A percentile compares a stretch with the other conserved stretches of the same genome.
These are phyloP conservation scores for Chlorophyllum brunneum DNA, from an alignment of 768 basidiomycete genomes.

Conservation along the genomic window DNA sequence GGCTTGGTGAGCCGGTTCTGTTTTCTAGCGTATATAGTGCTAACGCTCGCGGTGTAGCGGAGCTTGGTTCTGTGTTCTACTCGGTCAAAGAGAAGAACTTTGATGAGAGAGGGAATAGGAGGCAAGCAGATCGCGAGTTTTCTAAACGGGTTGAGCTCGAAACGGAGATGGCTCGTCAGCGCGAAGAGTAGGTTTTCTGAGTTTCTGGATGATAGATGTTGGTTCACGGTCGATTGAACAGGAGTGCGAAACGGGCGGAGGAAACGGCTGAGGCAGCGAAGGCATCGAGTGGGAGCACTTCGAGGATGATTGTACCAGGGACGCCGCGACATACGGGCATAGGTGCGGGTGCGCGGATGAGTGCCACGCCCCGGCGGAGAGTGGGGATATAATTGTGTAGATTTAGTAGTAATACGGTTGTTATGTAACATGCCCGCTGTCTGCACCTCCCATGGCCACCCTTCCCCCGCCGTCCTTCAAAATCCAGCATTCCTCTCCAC, in stretches of 20 bases:
- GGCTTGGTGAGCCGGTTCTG: slow-evolving; percentile 67
- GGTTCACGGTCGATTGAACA: neutral
- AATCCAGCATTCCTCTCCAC: slow-evolving; percentile 46
- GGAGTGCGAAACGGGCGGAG: slow-evolving; percentile 48
- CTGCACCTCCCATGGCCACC: slow-evolving; percentile 1
- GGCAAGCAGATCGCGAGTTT: slow-evolving; percentile 84
- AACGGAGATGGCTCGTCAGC: slow-evolving; percentile 81
- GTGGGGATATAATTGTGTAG: slow-evolving; percentile 54
- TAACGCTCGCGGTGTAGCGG: slow-evolving; percentile 47
- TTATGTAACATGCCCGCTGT: slow-evolving; percentile 8
- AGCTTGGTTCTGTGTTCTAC: slow-evolving; percentile 94
- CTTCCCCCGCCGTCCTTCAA: slow-evolving; percentile 22
- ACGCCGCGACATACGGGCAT: slow-evolving; percentile 73
- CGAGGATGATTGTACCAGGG: slow-evolving; percentile 75
- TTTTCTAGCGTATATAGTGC: neutral
- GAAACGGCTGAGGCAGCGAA: slow-evolving; percentile 59
- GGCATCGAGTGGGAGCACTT: slow-evolving; percentile 44
- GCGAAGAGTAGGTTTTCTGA: slow-evolving; percentile 58
- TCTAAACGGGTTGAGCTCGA: slow-evolving; percentile 89
- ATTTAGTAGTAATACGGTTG: slow-evolving; percentile 2
- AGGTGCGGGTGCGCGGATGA: slow-evolving; percentile 58
- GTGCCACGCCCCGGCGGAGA: slow-evolving; percentile 72
- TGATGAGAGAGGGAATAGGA: slow-evolving; percentile 77
- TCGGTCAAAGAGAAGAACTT: slow-evolving; percentile 98
- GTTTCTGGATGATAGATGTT: neutral